phyloP scores from a whole-genome alignment of 1,284 basidiomycete species.

The Papiliotrema nemorosa region DNA sequence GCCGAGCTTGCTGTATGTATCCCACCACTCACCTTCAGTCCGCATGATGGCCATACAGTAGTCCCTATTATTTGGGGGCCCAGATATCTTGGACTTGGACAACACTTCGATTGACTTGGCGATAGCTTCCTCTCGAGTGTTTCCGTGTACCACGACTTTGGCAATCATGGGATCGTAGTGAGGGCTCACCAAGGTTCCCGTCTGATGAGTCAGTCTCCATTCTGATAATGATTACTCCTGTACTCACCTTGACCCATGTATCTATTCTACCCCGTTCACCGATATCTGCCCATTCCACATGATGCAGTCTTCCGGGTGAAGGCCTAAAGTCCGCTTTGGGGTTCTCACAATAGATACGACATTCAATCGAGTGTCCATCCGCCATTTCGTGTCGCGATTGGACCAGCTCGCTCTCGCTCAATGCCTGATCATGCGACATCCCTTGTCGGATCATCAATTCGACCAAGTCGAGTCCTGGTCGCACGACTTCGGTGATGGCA shows the following conservation, averaged over 20 bases:
- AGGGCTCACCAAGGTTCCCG: constrained; percentile 53
- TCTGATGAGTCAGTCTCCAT: constrained; percentile 18
- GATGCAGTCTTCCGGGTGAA: constrained; percentile 61
- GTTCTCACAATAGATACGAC: constrained; percentile 65
- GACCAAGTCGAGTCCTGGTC: constrained; percentile 60
- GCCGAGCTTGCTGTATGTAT: no score
- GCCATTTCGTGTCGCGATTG: no score
- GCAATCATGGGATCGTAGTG: constrained; percentile 58
- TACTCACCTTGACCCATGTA: constrained; percentile 33
- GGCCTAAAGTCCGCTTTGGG: constrained; percentile 60
- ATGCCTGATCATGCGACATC: constrained; percentile 15
- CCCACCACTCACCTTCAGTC: constrained; percentile 43
- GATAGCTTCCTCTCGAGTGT: constrained; percentile 19
- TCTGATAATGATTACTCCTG: no score
- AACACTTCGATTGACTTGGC: constrained; percentile 39
- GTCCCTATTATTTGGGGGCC: constrained; percentile 59
- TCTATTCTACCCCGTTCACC: constrained; percentile 35
- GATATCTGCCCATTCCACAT: constrained; percentile 52
- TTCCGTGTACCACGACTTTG: constrained; percentile 27
- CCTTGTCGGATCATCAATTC: constrained; percentile 57
- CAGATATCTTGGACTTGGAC: constrained; percentile 49
- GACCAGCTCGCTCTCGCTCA: constrained; percentile 3
- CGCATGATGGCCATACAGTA: constrained; percentile 55
- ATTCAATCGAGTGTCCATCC: constrained; percentile 57
- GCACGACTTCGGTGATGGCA: constrained; percentile 60